These are phyloP conservation scores for Cercospora zeina DNA, from an alignment of 2,329 filamentous ascomycete species.

Conservation along the genomic window DNA sequence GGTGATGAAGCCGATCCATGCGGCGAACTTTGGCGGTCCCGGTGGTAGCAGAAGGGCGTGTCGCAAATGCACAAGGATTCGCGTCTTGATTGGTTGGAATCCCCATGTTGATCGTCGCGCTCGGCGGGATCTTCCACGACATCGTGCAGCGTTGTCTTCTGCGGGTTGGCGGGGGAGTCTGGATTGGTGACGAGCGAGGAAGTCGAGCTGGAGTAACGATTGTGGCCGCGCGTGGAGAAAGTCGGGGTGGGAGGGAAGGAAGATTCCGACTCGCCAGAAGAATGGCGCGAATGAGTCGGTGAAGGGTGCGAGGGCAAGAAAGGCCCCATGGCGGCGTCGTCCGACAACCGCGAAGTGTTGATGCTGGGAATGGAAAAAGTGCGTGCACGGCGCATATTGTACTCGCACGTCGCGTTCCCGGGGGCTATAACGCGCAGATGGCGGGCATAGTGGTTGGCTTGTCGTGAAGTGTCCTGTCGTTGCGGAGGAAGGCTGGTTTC, in stretches of 20 bases:
- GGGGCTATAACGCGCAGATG: conserved; percentile 27
- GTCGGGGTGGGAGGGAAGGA: conserved; percentile 71
- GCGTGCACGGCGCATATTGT: conserved; percentile 37
- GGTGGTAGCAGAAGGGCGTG: conserved; percentile 59
- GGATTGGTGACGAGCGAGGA: conserved; percentile 72
- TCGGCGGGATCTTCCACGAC: conserved; percentile 81
- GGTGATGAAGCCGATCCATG: conserved; percentile 9
- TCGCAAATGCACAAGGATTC: conserved; percentile 69
- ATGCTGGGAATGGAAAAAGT: conserved; percentile 34
- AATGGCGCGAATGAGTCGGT: conserved; percentile 41
- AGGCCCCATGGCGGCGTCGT: conserved; percentile 28
- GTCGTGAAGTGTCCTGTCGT: conserved; percentile 15
- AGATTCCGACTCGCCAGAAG: conserved; percentile 58
- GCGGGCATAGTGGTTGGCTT: conserved; percentile 28
- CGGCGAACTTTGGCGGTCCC: conserved; percentile 28
- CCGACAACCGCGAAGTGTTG: conserved; percentile 24
- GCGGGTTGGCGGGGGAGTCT: conserved; percentile 56
- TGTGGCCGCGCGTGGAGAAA: conserved; percentile 63
- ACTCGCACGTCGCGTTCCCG: conserved; percentile 13
- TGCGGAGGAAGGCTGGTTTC: conserved; percentile 25
- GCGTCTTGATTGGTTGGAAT: conserved; percentile 40
- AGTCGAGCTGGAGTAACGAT: conserved; percentile 69
- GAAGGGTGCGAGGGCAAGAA: conserved; percentile 26
- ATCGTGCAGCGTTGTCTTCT: conserved; percentile 68
- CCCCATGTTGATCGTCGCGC: conserved; percentile 57